Evolutionary conservation across 2,329 filamentous ascomycete species (phyloP).

Genomic region (Diaporthe sp.): DNA sequence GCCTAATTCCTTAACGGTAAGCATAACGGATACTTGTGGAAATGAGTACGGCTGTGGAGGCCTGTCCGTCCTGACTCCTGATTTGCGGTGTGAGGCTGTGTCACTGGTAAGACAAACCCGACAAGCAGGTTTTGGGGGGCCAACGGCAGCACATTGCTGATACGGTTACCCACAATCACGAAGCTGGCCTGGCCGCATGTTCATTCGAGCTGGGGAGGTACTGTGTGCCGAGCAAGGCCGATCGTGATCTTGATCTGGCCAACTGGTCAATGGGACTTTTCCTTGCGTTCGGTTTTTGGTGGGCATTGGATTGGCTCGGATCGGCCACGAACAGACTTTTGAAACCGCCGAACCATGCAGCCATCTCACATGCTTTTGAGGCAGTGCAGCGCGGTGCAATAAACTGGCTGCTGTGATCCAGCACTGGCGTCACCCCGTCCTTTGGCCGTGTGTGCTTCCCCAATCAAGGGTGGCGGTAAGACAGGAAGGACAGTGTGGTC

Average conservation of each 20-base stretch:
- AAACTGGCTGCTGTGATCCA: background rate
- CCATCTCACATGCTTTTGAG: conserved; percentile 28
- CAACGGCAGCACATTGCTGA: conserved; percentile 2
- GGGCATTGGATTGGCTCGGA: conserved; percentile 12
- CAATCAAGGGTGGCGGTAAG: background rate
- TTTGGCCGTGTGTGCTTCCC: conserved; percentile 6
- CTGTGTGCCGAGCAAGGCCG: background rate
- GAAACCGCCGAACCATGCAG: conserved; percentile 30
- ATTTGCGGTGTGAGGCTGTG: conserved; percentile 5
- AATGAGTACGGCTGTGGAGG: conserved; percentile 7
- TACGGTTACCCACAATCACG: conserved; percentile 33
- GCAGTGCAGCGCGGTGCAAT: conserved; percentile 30
- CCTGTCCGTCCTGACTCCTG: background rate
- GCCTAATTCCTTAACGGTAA: conserved; percentile 35
- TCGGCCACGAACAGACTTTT: conserved; percentile 32
- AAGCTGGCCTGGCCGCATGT: background rate
- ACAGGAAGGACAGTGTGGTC: background rate
- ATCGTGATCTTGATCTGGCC: conserved; percentile 17
- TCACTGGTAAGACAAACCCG: conserved; percentile 3
- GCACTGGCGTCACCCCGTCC: conserved; percentile 13
- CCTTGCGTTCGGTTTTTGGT: background rate
- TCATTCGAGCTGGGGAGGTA: background rate
- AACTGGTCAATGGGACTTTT: conserved; percentile 1
- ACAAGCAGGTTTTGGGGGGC: conserved; percentile 29
- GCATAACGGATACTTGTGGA: conserved; percentile 28